These are phyloP conservation scores for Rhizopogon rudus DNA, from an alignment of 768 basidiomycete species.

Conservation along the genomic window DNA sequence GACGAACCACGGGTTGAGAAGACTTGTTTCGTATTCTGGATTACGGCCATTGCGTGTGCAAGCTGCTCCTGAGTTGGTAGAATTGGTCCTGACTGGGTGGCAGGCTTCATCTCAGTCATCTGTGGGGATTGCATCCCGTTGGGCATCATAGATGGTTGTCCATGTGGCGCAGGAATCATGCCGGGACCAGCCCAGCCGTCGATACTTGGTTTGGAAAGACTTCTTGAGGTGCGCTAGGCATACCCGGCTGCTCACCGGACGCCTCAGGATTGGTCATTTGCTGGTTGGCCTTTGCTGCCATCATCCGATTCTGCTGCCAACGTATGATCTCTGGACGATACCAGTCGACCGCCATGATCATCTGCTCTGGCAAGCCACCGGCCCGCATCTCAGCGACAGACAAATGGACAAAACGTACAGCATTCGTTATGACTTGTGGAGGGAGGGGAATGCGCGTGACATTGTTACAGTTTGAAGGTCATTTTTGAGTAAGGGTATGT, in stretches of 20 bases:
- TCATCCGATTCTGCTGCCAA: conserved; percentile 16
- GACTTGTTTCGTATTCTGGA: conserved; percentile 28
- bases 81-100: not conserved
- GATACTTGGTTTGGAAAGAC: conserved; percentile 1
- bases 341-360: conserved; percentile 54
- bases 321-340: conserved; percentile 34
- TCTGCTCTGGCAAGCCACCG: conserved; percentile 40
- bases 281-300: not conserved
- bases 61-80: conserved; percentile 27
- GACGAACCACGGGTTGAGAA: conserved; percentile 28
- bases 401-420: conserved; percentile 44
- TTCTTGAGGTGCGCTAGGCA: conserved; percentile 4
- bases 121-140: not conserved
- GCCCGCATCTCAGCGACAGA: conserved; percentile 48
- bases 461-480: too few relatives aligned
- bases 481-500: too few relatives aligned
- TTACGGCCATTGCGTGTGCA: conserved; percentile 21
- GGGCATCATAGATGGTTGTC: not conserved
- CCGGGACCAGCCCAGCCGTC: not conserved
- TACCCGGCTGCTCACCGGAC: conserved; percentile 9
- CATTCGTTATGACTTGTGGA: conserved; percentile 34
- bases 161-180: not conserved
- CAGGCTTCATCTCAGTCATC: not conserved
- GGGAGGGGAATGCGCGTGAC: not conserved
- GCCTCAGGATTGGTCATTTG: not conserved